Evolutionary conservation across 306 rosid species (phyloP), one percentile per base, ranked within the genome.

Genomic region (Prunus dulcis): DNA sequence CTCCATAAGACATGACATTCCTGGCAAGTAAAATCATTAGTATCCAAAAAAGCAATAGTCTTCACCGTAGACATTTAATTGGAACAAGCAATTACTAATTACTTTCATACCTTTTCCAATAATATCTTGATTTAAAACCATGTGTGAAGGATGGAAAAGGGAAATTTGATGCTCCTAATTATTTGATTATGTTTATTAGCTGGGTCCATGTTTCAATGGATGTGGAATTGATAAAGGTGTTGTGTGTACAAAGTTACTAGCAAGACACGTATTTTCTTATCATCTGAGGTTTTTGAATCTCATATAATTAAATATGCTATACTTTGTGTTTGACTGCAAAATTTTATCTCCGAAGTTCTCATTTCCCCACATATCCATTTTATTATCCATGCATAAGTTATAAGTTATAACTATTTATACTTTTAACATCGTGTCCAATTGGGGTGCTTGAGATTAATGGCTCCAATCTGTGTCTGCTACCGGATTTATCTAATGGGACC

Each of bases 61-160:
- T 32, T 18, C 17, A 1, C 12, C 62, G 9, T 51, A n/a, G 22
- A 57, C 53, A 70, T 18, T 56, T 45, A 17, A 51, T 46, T 53
- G 51, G 57, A 53, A 52, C 66, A 79, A 64, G 18, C 28, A 52
- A 43, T 73, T 12, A 47, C 14, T 22, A 17, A 38, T 14, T 66
- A 38, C 55, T 45, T 66, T 64, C 34, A 18, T 64, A 65, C n/a
- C 27, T 11, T 64, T 20, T 43, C 18, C 18, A 17, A 8, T 9
- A 58, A 22, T 60, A 60, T 25, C n/a, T 45, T 73, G 52, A 20
- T 58, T 41, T 55, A 38, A 22, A 58, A 56, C 20, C 32, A 3
- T 73, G 15, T 58, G 83, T 69, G 56, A 63, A 60, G 79, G 51
- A 30, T 38, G 28, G 64, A 53, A 53, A 71, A 64, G 34, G 58